Conservation (phyloP, 2,329 filamentous ascomycete species). For the Pseudogymnoascus sp. region DNA sequence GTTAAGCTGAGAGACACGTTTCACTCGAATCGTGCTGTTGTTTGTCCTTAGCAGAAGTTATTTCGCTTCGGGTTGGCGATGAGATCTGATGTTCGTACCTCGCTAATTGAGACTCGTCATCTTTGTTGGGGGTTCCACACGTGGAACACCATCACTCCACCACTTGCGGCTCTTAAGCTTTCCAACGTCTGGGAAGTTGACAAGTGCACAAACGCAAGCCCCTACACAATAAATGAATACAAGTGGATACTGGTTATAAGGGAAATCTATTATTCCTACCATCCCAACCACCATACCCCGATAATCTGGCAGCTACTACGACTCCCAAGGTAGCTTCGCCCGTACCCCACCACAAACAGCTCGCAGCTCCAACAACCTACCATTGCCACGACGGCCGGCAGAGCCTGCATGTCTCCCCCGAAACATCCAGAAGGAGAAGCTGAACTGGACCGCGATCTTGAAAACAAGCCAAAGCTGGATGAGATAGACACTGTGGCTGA, state of each 20-base stretch:
- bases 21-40: not conserved
- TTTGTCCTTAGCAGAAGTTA: not conserved
- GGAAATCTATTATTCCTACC: not conserved
- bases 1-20: not conserved
- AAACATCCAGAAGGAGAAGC: slow-evolving; percentile 8
- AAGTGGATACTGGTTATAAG: not conserved
- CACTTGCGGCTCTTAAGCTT: not conserved
- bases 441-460: slow-evolving; percentile 6
- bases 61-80: not conserved
- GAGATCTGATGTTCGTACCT: slow-evolving; percentile 3
- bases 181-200: slow-evolving; percentile 1
- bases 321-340: not conserved
- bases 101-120: slow-evolving; percentile 10
- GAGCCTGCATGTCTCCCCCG: slow-evolving; percentile 5
- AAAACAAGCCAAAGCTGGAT: slow-evolving; percentile 1
- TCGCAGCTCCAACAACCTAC: not conserved
- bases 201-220: not conserved
- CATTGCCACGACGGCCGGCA: not conserved
- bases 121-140: slow-evolving; percentile 3
- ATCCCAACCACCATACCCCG: not conserved
- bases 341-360: slow-evolving; percentile 5
- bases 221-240: not conserved
- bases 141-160: slow-evolving; percentile 1
- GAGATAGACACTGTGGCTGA: not conserved
- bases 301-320: not conserved